phyloP scores from a whole-genome alignment of 495 filamentous ascomycete species.

The Entonaema liquescens region DNA sequence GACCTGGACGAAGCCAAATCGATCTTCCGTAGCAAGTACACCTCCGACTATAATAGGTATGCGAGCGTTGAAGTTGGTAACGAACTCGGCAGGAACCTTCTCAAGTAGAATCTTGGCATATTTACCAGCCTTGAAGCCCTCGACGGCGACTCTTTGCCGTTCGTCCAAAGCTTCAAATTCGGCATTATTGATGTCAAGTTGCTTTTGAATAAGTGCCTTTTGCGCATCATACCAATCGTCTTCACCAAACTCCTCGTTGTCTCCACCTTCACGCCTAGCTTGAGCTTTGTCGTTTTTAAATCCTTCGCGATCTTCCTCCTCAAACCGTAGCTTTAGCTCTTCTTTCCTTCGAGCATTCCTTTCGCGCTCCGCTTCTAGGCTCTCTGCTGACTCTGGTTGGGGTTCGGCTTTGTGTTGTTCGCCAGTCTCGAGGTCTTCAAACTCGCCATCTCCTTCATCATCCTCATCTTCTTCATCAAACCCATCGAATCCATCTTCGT shows the following conservation, averaged over 20 bases:
- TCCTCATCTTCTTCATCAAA: conserved; percentile 61
- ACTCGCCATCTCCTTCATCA: conserved; percentile 87
- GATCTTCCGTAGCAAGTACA: conserved; percentile 88
- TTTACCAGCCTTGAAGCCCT: conserved; percentile 91
- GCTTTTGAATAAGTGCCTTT: conserved; percentile 93
- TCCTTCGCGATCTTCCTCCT: conserved; percentile 95
- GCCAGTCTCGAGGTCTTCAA: conserved; percentile 87
- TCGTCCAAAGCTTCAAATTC: conserved; percentile 90
- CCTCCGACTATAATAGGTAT: conserved; percentile 91
- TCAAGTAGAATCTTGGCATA: conserved; percentile 91
- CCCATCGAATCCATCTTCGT: conserved; percentile 53
- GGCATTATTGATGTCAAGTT: conserved; percentile 90
- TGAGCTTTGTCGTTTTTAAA: conserved; percentile 85
- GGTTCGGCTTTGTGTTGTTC: conserved; percentile 60
- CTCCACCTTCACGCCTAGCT: conserved; percentile 67
- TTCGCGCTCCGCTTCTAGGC: conserved; percentile 84
- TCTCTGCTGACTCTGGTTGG: conserved; percentile 46
- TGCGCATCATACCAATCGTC: conserved; percentile 99
- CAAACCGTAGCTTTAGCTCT: conserved; percentile 91
- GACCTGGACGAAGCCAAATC: conserved; percentile 93
- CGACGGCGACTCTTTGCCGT: conserved; percentile 77
- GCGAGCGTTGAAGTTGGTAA: conserved; percentile 82
- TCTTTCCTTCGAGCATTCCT: conserved; percentile 92
- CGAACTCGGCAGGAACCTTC: conserved; percentile 89
- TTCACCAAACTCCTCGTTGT: conserved; percentile 83